A percentile compares a stretch with the other conserved stretches of the same genome.
Evolutionary conservation across 2,329 filamentous ascomycete species (phyloP).

Genomic region (Paecilomyces variotii): DNA sequence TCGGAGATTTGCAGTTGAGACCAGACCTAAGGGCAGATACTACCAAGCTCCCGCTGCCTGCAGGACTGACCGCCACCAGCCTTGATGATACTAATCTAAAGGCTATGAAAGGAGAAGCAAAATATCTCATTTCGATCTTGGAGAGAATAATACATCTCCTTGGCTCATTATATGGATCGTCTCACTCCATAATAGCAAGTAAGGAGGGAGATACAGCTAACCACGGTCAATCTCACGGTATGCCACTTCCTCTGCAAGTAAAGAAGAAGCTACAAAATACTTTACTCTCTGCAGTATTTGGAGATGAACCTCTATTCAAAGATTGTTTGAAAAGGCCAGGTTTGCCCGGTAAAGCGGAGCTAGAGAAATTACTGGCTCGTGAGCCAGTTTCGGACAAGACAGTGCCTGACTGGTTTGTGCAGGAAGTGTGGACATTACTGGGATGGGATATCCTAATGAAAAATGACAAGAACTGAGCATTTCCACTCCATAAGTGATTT

Average conservation of each 20-base stretch:
- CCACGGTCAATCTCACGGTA: not conserved
- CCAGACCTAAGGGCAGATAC: slow-evolving; percentile 15
- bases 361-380: slow-evolving; percentile 5
- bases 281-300: slow-evolving; percentile 35
- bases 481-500: not conserved
- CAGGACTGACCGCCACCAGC: slow-evolving; percentile 19
- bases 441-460: slow-evolving; percentile 44
- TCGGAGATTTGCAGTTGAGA: slow-evolving; percentile 24
- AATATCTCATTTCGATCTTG: slow-evolving; percentile 28
- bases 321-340: slow-evolving; percentile 17
- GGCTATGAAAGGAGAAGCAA: slow-evolving; percentile 25
- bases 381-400: slow-evolving; percentile 21
- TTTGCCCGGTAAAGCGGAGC: slow-evolving; percentile 11
- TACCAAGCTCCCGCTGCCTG: slow-evolving; percentile 22
- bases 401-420: slow-evolving; percentile 46
- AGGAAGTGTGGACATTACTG: slow-evolving; percentile 49
- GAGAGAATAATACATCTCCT: slow-evolving; percentile 21
- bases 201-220: not conserved
- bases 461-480: not conserved
- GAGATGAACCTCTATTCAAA: slow-evolving; percentile 23
- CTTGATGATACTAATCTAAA: slow-evolving; percentile 15
- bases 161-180: slow-evolving; percentile 4
- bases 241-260: slow-evolving; percentile 12
- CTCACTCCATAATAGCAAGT: not conserved
- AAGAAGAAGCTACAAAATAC: slow-evolving; percentile 32